Evolutionary conservation across 1,139 yeast genomes (phyloP), one percentile per base, ranked within the genome.

Genomic region (Geotrichum histeridarum): DNA sequence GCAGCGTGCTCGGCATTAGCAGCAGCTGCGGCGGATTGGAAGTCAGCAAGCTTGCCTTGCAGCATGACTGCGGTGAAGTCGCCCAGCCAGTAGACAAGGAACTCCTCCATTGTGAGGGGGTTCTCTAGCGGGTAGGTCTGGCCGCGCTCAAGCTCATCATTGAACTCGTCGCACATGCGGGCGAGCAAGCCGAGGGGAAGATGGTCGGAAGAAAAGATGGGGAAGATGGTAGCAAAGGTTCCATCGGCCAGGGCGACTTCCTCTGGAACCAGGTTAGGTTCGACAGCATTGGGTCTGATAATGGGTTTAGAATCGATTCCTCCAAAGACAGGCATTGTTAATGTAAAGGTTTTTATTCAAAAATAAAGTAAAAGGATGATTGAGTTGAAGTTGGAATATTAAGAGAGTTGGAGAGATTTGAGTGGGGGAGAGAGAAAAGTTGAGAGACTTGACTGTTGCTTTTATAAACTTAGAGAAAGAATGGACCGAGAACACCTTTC

Each of bases 71-170:
- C 94, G 4, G 86, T 83, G 67, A 86, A 85, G 11, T 86, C 79
- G 14, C 81, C 79, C 66, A 87, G 84, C 96, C 96, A 88, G 64
- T 82, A 82, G 51, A 77, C 75, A 59, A 77, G 79, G 67, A 88
- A 88, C 61, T 81, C 82, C 39, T 82, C 84, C 38, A 82, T 68
- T 30, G 80, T 77, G 49, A 86, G 70, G 1, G 85, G 79, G 54
- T 85, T 90, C 61, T 83, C 82, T 64, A 83, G 83, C 1, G 95
- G 88, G 64, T 83, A 82, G 2, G 95, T 85, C 58, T 85, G 90
- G 42, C 96, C 96, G 51, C 85, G 75, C 58, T 83, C 88, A 18
- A 90, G 81, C 65, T 89, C 96, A 81, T 83, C 83, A 67, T 89
- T 89, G 70, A 85, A 83, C 69, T 89, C 95, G 63, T 86, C 94